Conservation (phyloP, 2,329 filamentous ascomycete species). For the Trichoderma guizhouense region DNA sequence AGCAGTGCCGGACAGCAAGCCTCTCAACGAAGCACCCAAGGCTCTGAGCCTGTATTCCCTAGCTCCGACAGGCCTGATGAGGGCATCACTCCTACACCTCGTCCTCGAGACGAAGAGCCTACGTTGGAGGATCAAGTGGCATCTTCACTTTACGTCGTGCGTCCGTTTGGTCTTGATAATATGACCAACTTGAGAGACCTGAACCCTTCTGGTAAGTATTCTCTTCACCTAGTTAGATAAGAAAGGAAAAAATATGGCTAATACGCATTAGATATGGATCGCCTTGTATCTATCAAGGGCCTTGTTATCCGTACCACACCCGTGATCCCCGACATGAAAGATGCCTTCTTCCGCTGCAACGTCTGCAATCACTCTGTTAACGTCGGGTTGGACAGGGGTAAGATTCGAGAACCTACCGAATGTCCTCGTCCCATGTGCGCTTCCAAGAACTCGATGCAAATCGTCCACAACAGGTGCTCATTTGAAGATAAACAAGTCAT, state of each 20-base stretch:
- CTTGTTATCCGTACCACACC: conserved; percentile 93
- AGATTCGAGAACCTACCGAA: conserved; percentile 88
- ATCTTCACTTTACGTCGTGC: conserved; percentile 75
- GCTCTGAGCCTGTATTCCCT: conserved; percentile 73
- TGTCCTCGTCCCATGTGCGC: conserved; percentile 81
- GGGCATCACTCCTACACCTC: conserved; percentile 31
- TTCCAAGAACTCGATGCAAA: conserved; percentile 94
- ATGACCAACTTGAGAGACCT: conserved; percentile 90
- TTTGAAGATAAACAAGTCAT: conserved; percentile 99
- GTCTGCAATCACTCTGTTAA: conserved; percentile 88
- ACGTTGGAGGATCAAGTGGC: conserved; percentile 79
- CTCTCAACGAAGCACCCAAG: conserved; percentile 49
- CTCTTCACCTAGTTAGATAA: too few species aligned
- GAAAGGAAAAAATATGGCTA: neutral
- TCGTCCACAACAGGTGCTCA: conserved; percentile 89
- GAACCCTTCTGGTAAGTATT: conserved; percentile 69
- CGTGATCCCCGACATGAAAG: conserved; percentile 98
- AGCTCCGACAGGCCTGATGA: conserved; percentile 70
- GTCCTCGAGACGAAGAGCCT: conserved; percentile 45
- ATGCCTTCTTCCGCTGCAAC: conserved; percentile 95
- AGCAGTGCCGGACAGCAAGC: conserved; percentile 48
- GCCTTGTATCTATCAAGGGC: conserved; percentile 90
- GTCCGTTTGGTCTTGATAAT: conserved; percentile 83
- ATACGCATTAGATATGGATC: conserved; percentile 73
- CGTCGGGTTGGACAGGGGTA: conserved; percentile 89